Conservation (phyloP, 2,329 filamentous ascomycete genomes). For the Rutstroemia sp. region DNA sequence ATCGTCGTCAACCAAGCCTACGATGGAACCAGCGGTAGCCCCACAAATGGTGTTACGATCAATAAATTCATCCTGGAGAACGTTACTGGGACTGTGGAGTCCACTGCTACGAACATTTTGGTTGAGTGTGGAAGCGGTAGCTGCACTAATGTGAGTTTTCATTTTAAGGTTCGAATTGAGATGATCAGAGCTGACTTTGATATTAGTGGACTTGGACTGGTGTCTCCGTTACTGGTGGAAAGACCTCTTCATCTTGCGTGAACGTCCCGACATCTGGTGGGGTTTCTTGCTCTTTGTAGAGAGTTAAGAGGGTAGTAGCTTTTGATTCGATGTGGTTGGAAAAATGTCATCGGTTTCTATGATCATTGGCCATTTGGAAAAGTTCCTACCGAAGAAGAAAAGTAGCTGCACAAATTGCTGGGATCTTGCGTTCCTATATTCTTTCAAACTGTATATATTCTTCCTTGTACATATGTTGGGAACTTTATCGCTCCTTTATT, state of each 20-base stretch:
- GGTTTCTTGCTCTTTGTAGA: constrained; percentile 8
- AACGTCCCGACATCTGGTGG: constrained; percentile 28
- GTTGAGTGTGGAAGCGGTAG: constrained; percentile 45
- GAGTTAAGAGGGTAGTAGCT: too few relatives aligned
- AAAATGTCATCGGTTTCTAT: too few relatives aligned
- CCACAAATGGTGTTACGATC: constrained; percentile 42
- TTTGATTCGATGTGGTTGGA: too few relatives aligned
- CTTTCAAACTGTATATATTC: too few relatives aligned
- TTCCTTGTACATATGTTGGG: too few relatives aligned
- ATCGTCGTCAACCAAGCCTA: constrained; percentile 50
- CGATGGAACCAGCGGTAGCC: constrained; percentile 38
- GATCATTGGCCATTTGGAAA: too few relatives aligned
- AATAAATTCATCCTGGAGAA: constrained; percentile 38
- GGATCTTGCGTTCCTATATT: too few relatives aligned
- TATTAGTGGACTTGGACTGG: constrained; percentile 42
- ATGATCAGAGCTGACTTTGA: background rate
- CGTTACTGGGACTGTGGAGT: constrained; percentile 37
- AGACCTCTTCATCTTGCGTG: constrained; percentile 34
- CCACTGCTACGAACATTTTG: constrained; percentile 36
- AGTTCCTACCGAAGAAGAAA: too few relatives aligned
- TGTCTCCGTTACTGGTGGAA: constrained; percentile 44
- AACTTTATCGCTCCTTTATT: too few relatives aligned
- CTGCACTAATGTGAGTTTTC: constrained; percentile 33
- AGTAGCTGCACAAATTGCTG: too few relatives aligned
- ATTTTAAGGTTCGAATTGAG: background rate